phyloP scores from a whole-genome alignment of 225 moss, liverwort and hornwort genomes.

The Marchantia polymorpha region DNA sequence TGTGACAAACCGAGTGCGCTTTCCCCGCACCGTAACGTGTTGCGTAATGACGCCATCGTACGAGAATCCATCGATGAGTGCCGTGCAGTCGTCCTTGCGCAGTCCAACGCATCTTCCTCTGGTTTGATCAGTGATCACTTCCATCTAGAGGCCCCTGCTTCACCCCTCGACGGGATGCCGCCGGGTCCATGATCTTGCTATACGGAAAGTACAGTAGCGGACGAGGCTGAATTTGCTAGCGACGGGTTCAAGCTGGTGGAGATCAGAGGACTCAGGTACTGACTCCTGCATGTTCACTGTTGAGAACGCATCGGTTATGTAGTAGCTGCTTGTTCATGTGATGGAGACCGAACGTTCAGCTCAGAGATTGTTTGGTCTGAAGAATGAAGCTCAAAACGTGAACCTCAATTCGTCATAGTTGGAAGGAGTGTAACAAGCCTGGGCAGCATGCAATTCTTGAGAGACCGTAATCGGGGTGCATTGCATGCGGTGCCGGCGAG shows the following conservation, averaged over 20 bases:
- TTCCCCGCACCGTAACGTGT: background rate
- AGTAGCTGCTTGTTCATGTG: background rate
- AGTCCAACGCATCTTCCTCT: background rate
- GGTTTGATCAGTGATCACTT: background rate
- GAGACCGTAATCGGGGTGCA: background rate
- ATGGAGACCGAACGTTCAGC: background rate
- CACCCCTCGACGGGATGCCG: background rate
- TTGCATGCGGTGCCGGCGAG: background rate
- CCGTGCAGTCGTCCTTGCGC: background rate
- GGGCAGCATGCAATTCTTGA: background rate
- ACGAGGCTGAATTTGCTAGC: background rate
- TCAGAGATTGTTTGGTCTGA: background rate
- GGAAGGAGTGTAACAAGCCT: too few relatives aligned
- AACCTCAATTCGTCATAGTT: too few relatives aligned
- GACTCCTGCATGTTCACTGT: background rate
- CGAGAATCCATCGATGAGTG: background rate
- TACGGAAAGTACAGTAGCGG: background rate
- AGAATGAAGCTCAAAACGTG: background rate
- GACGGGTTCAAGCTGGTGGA: background rate
- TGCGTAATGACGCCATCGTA: slow-evolving; percentile 6
- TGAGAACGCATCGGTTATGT: background rate
- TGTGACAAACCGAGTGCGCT: background rate
- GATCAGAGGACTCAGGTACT: background rate
- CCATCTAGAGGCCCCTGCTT: background rate
- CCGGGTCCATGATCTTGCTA: background rate